phyloP scores from a whole-genome alignment of 495 filamentous ascomycete species.

The Penicillium malachiteum region DNA sequence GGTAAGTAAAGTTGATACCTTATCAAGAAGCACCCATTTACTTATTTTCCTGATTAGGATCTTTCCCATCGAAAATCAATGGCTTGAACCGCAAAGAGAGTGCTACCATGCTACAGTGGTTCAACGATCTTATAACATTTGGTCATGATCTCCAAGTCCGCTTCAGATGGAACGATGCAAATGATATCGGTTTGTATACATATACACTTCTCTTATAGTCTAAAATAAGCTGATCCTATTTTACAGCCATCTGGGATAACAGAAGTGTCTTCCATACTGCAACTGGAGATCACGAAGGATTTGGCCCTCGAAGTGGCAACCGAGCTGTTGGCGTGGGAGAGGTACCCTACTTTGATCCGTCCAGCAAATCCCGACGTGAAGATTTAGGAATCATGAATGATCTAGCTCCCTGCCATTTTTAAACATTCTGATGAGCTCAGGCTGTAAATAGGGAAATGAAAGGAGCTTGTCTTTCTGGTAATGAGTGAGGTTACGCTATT shows the following conservation, averaged over 20 bases:
- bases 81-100: constrained; percentile 64
- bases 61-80: constrained; percentile 22
- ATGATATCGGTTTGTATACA: constrained; percentile 48
- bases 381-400: constrained; percentile 32
- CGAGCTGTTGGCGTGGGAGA: constrained; percentile 69
- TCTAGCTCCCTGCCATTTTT: constrained; percentile 16
- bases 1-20: constrained; percentile 17
- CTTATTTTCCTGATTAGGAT: constrained; percentile 5
- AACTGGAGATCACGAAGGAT: constrained; percentile 63
- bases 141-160: constrained; percentile 81
- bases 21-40: background rate
- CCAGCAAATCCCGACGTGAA: constrained; percentile 44
- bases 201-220: too few species aligned
- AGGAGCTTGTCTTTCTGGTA: too few species aligned
- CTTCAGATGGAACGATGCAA: constrained; percentile 57
- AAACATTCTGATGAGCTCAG: too few species aligned
- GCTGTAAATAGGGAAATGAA: too few species aligned
- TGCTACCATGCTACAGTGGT: constrained; percentile 60
- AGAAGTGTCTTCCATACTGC: constrained; percentile 67
- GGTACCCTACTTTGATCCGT: constrained; percentile 62
- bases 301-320: constrained; percentile 58
- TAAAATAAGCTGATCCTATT: background rate
- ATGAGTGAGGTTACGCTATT: background rate
- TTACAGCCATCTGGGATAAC: constrained; percentile 76
- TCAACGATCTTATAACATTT: constrained; percentile 62